Evolutionary conservation across 2,329 filamentous ascomycete species (phyloP), one percentile per base, ranked within the genome.

Genomic region (Ophiostoma sp.): DNA sequence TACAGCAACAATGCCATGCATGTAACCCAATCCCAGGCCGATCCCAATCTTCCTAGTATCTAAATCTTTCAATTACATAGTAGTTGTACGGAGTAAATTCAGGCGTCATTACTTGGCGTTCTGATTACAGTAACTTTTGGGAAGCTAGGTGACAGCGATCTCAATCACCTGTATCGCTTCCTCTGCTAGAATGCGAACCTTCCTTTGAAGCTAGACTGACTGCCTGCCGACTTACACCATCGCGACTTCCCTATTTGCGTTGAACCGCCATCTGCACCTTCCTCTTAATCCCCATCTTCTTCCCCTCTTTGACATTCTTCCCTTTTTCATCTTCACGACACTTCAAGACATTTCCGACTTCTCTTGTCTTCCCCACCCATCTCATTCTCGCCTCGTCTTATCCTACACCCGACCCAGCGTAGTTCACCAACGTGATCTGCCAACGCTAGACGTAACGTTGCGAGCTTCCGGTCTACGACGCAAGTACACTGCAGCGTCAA

Each of bases 361-460:
- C 15, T 17, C 11, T 20, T 35, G 57, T 62, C 57, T 62, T 35
- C 57, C 31, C 57, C 31, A 35, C 27, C 27, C 31, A 62, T 35
- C 17, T 33, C 27, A 17, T n/a, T 17, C 31, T 62, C 57, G 31
- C 57, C 15, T 62, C 57, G 57, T 13, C 31, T 17, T 20, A 33
- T 33, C 31, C 31, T 33, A 2, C 23, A 27, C 27, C 54, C 23
- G 11, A 57, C n/a, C 52, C 52, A 57, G 52, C 52, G 15, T 27
- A 57, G 3, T 27, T 57, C 52, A 57, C 7, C 7, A 11, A 35
- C 31, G 15, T 64, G 57, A 64, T 35, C 57, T 64, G 17, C 60
- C 33, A n/a, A 36, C 60, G 60, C 60, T 35, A 64, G 60, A 64
- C 60, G 60, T 64, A 64, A 64, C 31, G 60, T 64, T 64, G 60